Evolutionary conservation across 1,139 yeast genomes (phyloP).

Genomic region (Saccharomyces hybrid): DNA sequence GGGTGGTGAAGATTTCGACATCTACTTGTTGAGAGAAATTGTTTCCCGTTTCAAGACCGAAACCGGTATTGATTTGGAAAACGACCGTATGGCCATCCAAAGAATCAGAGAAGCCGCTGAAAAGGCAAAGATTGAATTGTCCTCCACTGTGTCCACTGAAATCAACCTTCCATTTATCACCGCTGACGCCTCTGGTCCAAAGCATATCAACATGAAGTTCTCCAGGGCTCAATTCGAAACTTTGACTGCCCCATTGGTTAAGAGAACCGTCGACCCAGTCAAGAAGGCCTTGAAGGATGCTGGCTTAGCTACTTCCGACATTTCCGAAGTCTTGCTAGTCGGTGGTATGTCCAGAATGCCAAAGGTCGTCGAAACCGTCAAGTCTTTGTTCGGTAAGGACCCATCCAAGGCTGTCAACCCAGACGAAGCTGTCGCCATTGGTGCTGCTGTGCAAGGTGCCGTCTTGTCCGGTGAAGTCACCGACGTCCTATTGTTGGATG

Average conservation of each 20-base stretch:
- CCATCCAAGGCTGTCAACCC: conserved; percentile 95
- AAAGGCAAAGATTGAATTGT: conserved; percentile 91
- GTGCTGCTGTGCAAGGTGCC: conserved; percentile 98
- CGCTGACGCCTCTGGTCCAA: conserved; percentile 8
- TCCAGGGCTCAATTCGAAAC: conserved; percentile 96
- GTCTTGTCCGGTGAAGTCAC: conserved; percentile 84
- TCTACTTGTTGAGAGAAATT: conserved; percentile 79
- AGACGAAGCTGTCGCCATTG: conserved; percentile 95
- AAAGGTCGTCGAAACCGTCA: conserved; percentile 86
- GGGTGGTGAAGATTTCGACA: conserved; percentile 97
- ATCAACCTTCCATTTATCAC: conserved; percentile 7
- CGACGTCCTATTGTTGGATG: conserved; percentile 80
- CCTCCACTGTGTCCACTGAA: conserved; percentile 54
- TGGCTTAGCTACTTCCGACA: conserved; percentile 70
- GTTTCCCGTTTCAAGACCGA: conserved; percentile 82
- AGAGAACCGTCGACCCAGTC: conserved; percentile 86
- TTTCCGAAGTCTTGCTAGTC: conserved; percentile 87
- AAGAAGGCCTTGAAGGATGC: conserved; percentile 88
- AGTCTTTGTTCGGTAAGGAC: conserved; percentile 84
- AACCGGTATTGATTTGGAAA: conserved; percentile 66
- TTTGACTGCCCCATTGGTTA: conserved; percentile 77
- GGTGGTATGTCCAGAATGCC: conserved; percentile 99
- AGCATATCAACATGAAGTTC: conserved; percentile 44
- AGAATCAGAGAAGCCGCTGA: conserved; percentile 93
- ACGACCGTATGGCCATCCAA: conserved; percentile 72